These are phyloP conservation scores for Annulohypoxylon bovei DNA, from an alignment of 495 filamentous ascomycete species.

Conservation along the genomic window DNA sequence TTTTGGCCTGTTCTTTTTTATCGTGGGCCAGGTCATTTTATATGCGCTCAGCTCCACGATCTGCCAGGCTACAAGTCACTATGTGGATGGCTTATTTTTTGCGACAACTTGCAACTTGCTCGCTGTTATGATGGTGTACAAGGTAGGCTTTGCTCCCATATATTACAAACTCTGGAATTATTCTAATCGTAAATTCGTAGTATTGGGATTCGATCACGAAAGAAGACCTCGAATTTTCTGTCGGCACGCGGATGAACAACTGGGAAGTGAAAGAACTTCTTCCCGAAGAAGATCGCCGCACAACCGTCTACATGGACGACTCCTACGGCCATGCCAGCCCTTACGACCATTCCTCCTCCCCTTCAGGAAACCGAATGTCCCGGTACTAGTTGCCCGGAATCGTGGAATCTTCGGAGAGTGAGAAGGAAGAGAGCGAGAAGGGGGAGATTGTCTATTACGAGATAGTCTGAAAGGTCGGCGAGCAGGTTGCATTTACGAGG, in stretches of 20 bases:
- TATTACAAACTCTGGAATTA: neutral
- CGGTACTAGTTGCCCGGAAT: constrained; percentile 45
- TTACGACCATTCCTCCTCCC: constrained; percentile 57
- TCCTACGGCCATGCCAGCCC: constrained; percentile 55
- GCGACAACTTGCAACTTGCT: constrained; percentile 93
- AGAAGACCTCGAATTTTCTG: constrained; percentile 97
- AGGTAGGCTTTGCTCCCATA: constrained; percentile 65
- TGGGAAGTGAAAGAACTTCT: constrained; percentile 98
- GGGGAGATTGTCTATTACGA: constrained; percentile 20
- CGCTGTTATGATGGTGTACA: constrained; percentile 99
- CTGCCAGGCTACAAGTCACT: constrained; percentile 88
- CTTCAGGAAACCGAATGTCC: constrained; percentile 51
- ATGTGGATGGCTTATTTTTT: constrained; percentile 94
- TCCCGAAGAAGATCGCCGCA: constrained; percentile 85
- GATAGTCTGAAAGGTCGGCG: constrained; percentile 7
- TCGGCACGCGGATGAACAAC: constrained; percentile 92
- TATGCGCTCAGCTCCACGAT: constrained; percentile 89
- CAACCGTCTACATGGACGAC: constrained; percentile 78
- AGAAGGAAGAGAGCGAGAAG: constrained; percentile 14
- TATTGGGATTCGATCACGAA: constrained; percentile 99
- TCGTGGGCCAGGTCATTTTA: constrained; percentile 90
- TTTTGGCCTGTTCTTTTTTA: constrained; percentile 93
- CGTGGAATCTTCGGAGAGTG: constrained; percentile 17
- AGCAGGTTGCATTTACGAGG: constrained; percentile 35
- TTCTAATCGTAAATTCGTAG: constrained; percentile 54